phyloP scores from a whole-genome alignment of 495 filamentous ascomycete species.

The Parathielavia hyrcaniae region DNA sequence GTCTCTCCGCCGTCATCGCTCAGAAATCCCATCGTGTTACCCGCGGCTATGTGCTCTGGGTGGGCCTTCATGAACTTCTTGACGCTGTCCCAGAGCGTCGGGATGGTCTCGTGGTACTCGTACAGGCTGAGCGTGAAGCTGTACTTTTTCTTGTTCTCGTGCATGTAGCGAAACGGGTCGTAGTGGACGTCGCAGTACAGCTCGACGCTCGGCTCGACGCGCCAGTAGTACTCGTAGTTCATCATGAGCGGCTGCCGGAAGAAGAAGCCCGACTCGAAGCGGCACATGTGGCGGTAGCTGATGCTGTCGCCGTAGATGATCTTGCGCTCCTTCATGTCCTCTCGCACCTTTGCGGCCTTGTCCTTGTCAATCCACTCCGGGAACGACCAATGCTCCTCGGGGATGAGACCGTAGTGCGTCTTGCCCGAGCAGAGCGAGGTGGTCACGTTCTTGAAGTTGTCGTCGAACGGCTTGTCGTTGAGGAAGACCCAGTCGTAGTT shows the following conservation, averaged over 20 bases:
- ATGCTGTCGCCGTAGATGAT: conserved; percentile 94
- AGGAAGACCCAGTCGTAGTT: conserved; percentile 99
- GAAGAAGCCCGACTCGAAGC: conserved; percentile 90
- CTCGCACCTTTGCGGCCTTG: conserved; percentile 68
- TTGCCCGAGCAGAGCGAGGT: conserved; percentile 81
- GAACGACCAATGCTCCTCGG: conserved; percentile 85
- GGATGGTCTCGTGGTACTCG: conserved; percentile 94
- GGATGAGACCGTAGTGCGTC: conserved; percentile 80
- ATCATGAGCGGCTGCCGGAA: conserved; percentile 76
- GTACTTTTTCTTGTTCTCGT: conserved; percentile 84
- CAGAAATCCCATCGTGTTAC: conserved; percentile 84
- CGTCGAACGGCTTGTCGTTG: conserved; percentile 90
- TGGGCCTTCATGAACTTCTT: conserved; percentile 85
- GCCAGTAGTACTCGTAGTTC: conserved; percentile 90
- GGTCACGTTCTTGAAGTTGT: conserved; percentile 87
- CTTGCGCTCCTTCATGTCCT: conserved; percentile 77
- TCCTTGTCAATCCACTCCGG: conserved; percentile 81
- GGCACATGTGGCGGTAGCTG: conserved; percentile 91
- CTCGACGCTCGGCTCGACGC: conserved; percentile 83
- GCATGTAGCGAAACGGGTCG: conserved; percentile 83
- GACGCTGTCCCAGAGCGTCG: conserved; percentile 86
- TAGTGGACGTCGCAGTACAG: conserved; percentile 79
- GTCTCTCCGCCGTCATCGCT: conserved; percentile 83
- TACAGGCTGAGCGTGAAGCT: conserved; percentile 84
- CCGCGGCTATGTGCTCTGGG: conserved; percentile 77